These are phyloP conservation scores for Aspergillus novofumigatus DNA, from an alignment of 2,329 filamentous ascomycete genomes.

Conservation along the genomic window DNA sequence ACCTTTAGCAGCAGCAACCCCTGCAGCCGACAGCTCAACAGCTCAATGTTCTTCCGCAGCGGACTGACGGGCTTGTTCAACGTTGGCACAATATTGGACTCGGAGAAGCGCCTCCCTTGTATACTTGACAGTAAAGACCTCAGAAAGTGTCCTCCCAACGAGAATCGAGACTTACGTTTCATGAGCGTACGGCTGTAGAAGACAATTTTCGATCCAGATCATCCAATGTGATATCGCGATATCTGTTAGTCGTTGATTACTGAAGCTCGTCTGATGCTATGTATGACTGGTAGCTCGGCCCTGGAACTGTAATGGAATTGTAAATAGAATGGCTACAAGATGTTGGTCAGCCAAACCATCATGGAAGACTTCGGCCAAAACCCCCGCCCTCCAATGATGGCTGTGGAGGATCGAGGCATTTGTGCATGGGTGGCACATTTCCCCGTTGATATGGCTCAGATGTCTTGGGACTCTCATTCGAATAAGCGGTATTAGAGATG, in stretches of 20 bases:
- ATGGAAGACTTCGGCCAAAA: no score
- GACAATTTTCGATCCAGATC: background rate
- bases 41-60: background rate
- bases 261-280: no score
- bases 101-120: background rate
- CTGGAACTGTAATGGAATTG: no score
- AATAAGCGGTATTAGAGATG: background rate
- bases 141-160: background rate
- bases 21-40: background rate
- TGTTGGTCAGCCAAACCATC: no score
- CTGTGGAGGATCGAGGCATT: background rate
- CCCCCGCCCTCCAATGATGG: no score
- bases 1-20: background rate
- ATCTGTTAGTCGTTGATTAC: no score
- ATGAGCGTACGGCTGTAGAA: background rate
- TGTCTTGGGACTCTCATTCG: background rate
- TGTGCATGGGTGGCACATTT: background rate
- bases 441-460: background rate
- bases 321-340: no score
- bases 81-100: background rate
- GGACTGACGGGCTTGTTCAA: background rate
- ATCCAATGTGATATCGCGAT: no score
- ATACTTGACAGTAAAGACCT: background rate
- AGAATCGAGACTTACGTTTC: background rate
- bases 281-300: no score